Percentiles rank a stretch among this genome's conserved stretches.
These are phyloP conservation scores for Ceratocystis cubensis DNA, from an alignment of 2,329 filamentous ascomycete species.

Conservation along the genomic window DNA sequence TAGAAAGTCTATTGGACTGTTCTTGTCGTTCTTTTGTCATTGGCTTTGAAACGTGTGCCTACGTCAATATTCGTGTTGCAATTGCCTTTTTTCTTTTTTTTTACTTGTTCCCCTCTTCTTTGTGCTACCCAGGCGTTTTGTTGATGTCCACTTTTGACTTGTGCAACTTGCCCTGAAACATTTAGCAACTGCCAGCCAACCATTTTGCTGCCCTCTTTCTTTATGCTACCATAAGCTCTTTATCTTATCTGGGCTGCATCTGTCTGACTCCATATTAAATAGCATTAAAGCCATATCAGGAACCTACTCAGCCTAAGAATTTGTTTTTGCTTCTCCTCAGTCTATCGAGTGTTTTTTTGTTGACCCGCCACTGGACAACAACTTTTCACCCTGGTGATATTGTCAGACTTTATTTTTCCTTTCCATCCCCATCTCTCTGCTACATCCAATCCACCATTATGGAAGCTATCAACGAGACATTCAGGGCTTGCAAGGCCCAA, in stretches of 20 bases:
- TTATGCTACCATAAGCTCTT: neutral
- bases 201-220: neutral
- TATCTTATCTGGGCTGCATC: conserved; percentile 12
- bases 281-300: neutral
- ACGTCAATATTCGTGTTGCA: neutral
- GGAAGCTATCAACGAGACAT: conserved; percentile 48
- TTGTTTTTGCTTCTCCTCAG: neutral
- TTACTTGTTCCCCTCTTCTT: neutral
- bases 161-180: neutral
- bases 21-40: neutral
- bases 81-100: neutral
- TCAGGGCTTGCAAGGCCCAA: conserved; percentile 47
- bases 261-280: conserved; percentile 6
- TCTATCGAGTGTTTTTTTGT: neutral
- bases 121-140: neutral
- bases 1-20: too few relatives aligned
- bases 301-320: neutral
- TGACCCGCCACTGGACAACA: neutral
- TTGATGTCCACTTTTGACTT: neutral
- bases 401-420: neutral
- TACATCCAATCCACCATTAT: conserved; percentile 30
- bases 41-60: neutral
- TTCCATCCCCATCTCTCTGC: neutral
- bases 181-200: neutral
- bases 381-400: neutral